phyloP scores from a whole-genome alignment of 306 rosid species.

The Astragalus membranaceus region DNA sequence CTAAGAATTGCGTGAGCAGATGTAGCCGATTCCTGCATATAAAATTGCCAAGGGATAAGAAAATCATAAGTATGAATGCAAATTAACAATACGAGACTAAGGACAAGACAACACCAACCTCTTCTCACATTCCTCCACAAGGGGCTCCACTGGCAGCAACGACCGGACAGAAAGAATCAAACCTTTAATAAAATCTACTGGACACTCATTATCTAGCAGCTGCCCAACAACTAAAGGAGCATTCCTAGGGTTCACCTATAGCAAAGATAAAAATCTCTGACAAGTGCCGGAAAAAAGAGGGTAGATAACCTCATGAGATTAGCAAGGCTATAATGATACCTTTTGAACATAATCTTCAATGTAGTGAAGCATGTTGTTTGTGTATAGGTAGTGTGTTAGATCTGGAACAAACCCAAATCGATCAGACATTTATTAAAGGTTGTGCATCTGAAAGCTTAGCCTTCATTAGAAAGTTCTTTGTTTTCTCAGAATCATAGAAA shows the following conservation, averaged over 20 bases:
- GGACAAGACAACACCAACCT: slow-evolving; percentile 47
- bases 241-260: slow-evolving; percentile 91
- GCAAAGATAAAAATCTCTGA: not conserved
- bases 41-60: slow-evolving; percentile 1
- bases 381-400: slow-evolving; percentile 90
- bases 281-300: not conserved
- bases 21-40: slow-evolving; percentile 86
- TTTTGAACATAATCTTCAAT: slow-evolving; percentile 98
- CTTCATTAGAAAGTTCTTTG: slow-evolving; percentile 96
- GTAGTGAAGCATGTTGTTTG: slow-evolving; percentile 95
- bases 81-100: slow-evolving; percentile 3
- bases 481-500: slow-evolving; percentile 91
- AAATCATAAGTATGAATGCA: not conserved
- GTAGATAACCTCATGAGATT: not conserved
- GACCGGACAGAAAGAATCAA: slow-evolving; percentile 97
- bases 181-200: slow-evolving; percentile 97
- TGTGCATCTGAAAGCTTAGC: slow-evolving; percentile 98
- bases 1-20: slow-evolving; percentile 89
- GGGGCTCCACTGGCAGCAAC: slow-evolving; percentile 97
- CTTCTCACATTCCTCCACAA: slow-evolving; percentile 99
- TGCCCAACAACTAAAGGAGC: slow-evolving; percentile 99
- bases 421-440: slow-evolving; percentile 88
- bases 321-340: slow-evolving; percentile 39
- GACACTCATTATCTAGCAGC: slow-evolving; percentile 94
- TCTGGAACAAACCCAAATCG: slow-evolving; percentile 99